These are phyloP conservation scores for Amanita subjunquillea DNA, from an alignment of 768 basidiomycete species.

Conservation along the genomic window DNA sequence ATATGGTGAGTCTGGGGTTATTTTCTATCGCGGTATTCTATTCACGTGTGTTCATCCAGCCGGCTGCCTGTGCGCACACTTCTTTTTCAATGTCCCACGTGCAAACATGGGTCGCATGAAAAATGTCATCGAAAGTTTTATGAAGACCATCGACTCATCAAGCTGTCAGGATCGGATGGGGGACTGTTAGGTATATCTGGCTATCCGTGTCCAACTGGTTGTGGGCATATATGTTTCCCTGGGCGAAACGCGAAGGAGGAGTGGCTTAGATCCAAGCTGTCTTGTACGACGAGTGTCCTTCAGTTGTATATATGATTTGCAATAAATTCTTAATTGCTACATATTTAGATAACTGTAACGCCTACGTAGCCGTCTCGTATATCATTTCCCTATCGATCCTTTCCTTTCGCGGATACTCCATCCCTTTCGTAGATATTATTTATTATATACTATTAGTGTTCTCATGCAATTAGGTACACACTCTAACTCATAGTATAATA, in stretches of 20 bases:
- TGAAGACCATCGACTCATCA: slow-evolving; percentile 39
- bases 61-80: slow-evolving; percentile 67
- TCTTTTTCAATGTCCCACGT: slow-evolving; percentile 66
- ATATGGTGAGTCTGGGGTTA: slow-evolving; percentile 50
- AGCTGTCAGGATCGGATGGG: slow-evolving; percentile 10
- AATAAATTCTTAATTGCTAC: too few species aligned
- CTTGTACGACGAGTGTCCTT: neutral
- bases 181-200: slow-evolving; percentile 26
- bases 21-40: neutral
- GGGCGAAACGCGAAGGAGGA: neutral
- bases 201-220: slow-evolving; percentile 69
- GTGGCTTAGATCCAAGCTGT: neutral
- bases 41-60: slow-evolving; percentile 24
- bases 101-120: slow-evolving; percentile 76
- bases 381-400: too few species aligned
- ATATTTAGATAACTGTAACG: too few species aligned
- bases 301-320: neutral
- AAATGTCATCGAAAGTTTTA: slow-evolving; percentile 68
- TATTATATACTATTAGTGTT: too few species aligned
- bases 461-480: too few species aligned
- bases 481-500: too few species aligned
- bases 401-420: too few species aligned
- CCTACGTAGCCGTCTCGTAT: too few species aligned
- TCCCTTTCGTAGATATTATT: too few species aligned
- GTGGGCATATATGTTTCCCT: slow-evolving; percentile 63